A percentile compares a stretch with the other conserved stretches of the same genome.
These are phyloP conservation scores for Orbilia blumenaviensis DNA, from an alignment of 2,329 filamentous ascomycete genomes.

Conservation along the genomic window DNA sequence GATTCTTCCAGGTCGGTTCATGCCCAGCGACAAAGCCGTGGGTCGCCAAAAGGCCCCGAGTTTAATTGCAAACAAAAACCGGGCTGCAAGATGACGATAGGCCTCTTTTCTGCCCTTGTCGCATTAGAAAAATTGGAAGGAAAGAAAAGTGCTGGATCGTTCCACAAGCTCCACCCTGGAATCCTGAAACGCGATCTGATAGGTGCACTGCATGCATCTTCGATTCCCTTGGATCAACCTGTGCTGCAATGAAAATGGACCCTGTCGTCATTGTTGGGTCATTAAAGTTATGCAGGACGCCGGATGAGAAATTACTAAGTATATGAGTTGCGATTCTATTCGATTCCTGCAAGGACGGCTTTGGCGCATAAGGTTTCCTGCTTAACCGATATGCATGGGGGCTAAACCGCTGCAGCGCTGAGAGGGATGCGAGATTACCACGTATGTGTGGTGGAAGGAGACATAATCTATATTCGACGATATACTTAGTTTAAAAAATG, in stretches of 20 bases:
- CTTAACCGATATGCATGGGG: constrained; percentile 52
- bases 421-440: too few relatives aligned
- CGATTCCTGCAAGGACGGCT: constrained; percentile 45
- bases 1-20: not conserved
- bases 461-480: not conserved
- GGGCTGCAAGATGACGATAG: constrained; percentile 51
- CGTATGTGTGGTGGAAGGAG: too few relatives aligned
- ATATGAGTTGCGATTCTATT: too few relatives aligned
- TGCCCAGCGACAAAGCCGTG: not conserved
- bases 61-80: constrained; percentile 6
- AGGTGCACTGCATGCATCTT: not conserved
- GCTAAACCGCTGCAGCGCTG: not conserved
- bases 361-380: constrained; percentile 53
- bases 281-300: constrained; percentile 26
- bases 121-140: constrained; percentile 3
- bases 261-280: constrained; percentile 54
- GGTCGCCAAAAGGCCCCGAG: constrained; percentile 19
- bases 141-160: not conserved
- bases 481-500: not conserved
- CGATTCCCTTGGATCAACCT: constrained; percentile 14
- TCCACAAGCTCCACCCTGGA: constrained; percentile 6
- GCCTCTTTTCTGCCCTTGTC: not conserved
- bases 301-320: not conserved
- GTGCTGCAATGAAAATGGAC: constrained; percentile 11
- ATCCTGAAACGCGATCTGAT: not conserved